Evolutionary conservation across 163 green algal genomes (phyloP).

Genomic region (Chlorella variabilis): DNA sequence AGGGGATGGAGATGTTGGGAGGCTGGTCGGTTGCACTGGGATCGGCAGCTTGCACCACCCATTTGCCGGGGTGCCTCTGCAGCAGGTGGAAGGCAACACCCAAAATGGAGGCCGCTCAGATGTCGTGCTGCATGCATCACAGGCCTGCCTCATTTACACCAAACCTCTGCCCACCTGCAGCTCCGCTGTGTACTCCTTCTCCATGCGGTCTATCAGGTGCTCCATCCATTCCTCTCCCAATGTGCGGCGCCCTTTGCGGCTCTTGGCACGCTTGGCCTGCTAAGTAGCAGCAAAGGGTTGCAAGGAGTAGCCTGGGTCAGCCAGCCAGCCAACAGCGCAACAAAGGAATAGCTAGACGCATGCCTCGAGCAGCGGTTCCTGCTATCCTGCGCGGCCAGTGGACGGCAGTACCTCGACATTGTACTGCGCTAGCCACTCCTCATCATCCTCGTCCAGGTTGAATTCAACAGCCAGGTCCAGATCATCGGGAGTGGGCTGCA

Average conservation of each 20-base stretch:
- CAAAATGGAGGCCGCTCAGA: neutral
- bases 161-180: conserved; percentile 34
- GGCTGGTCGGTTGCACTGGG: neutral
- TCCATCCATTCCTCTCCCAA: conserved; percentile 54
- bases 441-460: conserved; percentile 61
- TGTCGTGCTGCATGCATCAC: neutral
- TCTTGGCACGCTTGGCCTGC: conserved; percentile 36
- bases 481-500: conserved; percentile 51
- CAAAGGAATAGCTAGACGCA: too few relatives aligned
- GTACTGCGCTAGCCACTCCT: conserved; percentile 50
- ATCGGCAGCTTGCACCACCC: conserved; percentile 13
- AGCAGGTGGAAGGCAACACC: neutral
- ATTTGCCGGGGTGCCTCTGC: conserved; percentile 37
- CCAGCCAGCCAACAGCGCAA: too few relatives aligned
- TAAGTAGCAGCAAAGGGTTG: neutral
- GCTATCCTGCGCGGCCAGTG: too few relatives aligned
- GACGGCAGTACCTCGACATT: conserved; percentile 29
- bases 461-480: conserved; percentile 55
- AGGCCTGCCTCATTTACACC: neutral
- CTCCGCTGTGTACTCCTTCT: conserved; percentile 56
- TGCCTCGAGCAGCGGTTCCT: too few relatives aligned
- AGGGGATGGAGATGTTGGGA: conserved; percentile 35
- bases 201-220: conserved; percentile 57
- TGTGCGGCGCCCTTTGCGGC: conserved; percentile 14
- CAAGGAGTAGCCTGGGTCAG: too few relatives aligned